These are phyloP conservation scores for Trichosporon inkin DNA, from an alignment of 1,284 basidiomycete genomes.

Conservation along the genomic window DNA sequence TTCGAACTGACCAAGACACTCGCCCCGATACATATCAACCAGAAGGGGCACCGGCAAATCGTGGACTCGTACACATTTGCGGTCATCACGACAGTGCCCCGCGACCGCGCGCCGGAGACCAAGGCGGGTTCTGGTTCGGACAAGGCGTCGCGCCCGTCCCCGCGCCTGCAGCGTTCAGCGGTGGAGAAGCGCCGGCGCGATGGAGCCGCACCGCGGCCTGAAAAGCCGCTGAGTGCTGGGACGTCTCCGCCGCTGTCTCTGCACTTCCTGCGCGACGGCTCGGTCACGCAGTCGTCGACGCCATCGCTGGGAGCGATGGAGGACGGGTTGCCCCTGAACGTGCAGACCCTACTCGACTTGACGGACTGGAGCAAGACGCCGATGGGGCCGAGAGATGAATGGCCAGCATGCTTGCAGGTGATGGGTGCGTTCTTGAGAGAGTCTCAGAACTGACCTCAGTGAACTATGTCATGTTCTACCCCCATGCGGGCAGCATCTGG, in stretches of 20 bases:
- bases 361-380: slow-evolving; percentile 45
- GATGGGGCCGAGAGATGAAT: slow-evolving; percentile 36
- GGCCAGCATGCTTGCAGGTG: slow-evolving; percentile 40
- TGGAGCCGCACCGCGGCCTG: neutral
- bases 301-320: neutral
- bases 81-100: slow-evolving; percentile 36
- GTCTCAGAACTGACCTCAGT: neutral
- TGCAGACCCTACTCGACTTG: slow-evolving; percentile 31
- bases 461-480: slow-evolving; percentile 38
- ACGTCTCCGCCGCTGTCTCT: neutral
- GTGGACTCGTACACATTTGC: slow-evolving; percentile 31
- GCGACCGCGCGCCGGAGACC: neutral
- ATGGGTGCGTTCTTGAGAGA: slow-evolving; percentile 26
- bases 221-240: neutral
- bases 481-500: slow-evolving; percentile 44
- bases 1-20: slow-evolving; percentile 37
- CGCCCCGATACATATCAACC: slow-evolving; percentile 27
- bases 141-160: neutral
- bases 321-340: slow-evolving; percentile 23
- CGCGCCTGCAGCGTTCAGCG: neutral
- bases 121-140: neutral
- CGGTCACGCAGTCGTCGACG: neutral
- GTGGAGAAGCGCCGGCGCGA: neutral
- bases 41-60: neutral
- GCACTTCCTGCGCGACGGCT: slow-evolving; percentile 14